These are phyloP conservation scores for Guadua angustifolia DNA, from an alignment of 176 grass and related monocot genomes.

Conservation along the genomic window DNA sequence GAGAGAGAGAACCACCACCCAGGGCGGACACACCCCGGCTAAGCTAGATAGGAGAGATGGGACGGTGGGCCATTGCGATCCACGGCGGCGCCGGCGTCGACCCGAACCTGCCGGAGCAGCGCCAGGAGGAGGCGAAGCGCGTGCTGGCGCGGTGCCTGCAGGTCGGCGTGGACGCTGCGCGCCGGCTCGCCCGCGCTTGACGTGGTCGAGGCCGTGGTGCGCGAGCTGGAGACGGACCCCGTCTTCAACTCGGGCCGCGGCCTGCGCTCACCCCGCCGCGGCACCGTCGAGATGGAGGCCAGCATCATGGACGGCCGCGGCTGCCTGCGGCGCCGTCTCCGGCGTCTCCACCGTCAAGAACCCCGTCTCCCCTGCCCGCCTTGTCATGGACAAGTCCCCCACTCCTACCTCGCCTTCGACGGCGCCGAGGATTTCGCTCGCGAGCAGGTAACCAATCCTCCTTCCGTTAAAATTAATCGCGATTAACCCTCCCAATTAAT, in stretches of 20 bases:
- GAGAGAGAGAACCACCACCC: neutral
- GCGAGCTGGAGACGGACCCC: slow-evolving; percentile 85
- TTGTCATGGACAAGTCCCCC: slow-evolving; percentile 86
- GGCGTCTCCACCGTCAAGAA: slow-evolving; percentile 82
- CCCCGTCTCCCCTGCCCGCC: slow-evolving; percentile 77
- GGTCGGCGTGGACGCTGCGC: slow-evolving; percentile 56
- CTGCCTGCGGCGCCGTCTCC: slow-evolving; percentile 87
- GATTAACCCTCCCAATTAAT: neutral
- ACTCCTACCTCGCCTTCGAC: slow-evolving; percentile 92
- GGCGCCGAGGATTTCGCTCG: slow-evolving; percentile 92
- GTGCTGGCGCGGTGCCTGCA: slow-evolving; percentile 79
- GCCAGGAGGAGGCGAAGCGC: slow-evolving; percentile 75
- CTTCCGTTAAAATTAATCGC: neutral
- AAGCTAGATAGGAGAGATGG: slow-evolving; percentile 42
- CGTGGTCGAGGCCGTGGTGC: slow-evolving; percentile 80
- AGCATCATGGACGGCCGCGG: slow-evolving; percentile 94
- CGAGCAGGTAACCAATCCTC: slow-evolving; percentile 54
- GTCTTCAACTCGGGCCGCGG: slow-evolving; percentile 88
- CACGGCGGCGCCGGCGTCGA: slow-evolving; percentile 94
- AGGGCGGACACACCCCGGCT: neutral
- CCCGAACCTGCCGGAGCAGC: slow-evolving; percentile 69
- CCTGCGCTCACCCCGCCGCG: slow-evolving; percentile 70
- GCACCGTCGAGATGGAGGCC: slow-evolving; percentile 97
- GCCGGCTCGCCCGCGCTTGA: slow-evolving; percentile 44
- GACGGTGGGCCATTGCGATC: slow-evolving; percentile 84